Evolutionary conservation across 164 flowering plant genomes (phyloP).

Genomic region (Berberis thunbergii): DNA sequence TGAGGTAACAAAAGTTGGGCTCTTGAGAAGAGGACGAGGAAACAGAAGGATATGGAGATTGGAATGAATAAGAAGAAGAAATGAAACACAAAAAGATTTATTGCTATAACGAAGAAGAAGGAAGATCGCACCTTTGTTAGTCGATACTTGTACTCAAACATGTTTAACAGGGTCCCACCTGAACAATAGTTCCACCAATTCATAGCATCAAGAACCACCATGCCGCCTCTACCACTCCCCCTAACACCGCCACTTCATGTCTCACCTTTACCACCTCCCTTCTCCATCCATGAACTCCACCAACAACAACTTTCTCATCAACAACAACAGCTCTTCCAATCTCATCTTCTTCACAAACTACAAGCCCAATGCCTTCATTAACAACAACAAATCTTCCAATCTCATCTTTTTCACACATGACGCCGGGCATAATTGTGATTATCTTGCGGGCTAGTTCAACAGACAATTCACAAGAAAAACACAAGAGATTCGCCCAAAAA

Average conservation of each 20-base stretch:
- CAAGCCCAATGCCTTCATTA: not conserved
- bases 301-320: slow-evolving; percentile 12
- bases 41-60: no score
- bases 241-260: slow-evolving; percentile 17
- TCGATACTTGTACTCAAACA: slow-evolving; percentile 8
- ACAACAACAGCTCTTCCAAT: slow-evolving; percentile 10
- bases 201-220: slow-evolving; percentile 26
- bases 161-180: slow-evolving; percentile 54
- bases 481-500: no score
- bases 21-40: no score
- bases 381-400: no score
- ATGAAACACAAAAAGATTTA: not conserved
- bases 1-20: no score
- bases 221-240: slow-evolving; percentile 7
- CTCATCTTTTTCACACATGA: no score
- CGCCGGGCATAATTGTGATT: no score
- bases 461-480: no score
- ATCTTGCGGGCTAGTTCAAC: no score
- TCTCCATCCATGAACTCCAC: slow-evolving; percentile 12
- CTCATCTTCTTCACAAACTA: slow-evolving; percentile 17
- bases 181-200: slow-evolving; percentile 46
- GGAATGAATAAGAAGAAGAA: not conserved
- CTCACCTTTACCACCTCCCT: slow-evolving; percentile 5
- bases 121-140: no score
- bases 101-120: not conserved